phyloP scores from a whole-genome alignment of 306 rosid genomes.

The Gastrolobium villosum region DNA sequence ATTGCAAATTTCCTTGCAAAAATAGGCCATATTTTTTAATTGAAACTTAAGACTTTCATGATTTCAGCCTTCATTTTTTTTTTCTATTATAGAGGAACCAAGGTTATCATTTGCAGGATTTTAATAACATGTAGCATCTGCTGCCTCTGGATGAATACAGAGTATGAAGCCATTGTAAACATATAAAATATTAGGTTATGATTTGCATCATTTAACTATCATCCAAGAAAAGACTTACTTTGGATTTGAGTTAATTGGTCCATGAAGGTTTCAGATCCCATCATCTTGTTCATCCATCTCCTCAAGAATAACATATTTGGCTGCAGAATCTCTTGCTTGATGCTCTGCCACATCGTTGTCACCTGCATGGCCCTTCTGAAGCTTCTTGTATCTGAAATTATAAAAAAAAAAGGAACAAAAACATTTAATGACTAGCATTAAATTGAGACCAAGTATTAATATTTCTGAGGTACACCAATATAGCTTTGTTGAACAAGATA shows the following conservation, averaged over 20 bases:
- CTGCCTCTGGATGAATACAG: slow-evolving; percentile 11
- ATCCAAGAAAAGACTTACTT: slow-evolving; percentile 52
- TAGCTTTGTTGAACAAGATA: slow-evolving; percentile 15
- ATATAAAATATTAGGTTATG: slow-evolving; percentile 16
- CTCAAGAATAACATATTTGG: slow-evolving; percentile 93
- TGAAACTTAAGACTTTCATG: slow-evolving; percentile 29
- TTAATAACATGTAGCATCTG: slow-evolving; percentile 16
- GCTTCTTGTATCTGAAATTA: slow-evolving; percentile 73
- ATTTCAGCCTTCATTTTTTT: background rate
- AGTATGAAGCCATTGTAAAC: slow-evolving; percentile 6
- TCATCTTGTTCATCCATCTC: slow-evolving; percentile 80
- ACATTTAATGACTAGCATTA: background rate
- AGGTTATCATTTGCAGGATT: background rate
- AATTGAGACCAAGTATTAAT: slow-evolving; percentile 25
- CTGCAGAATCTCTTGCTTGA: slow-evolving; percentile 52
- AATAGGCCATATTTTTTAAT: background rate
- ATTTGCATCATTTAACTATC: slow-evolving; percentile 9
- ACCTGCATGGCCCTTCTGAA: slow-evolving; percentile 62
- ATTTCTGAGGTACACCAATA: slow-evolving; percentile 3
- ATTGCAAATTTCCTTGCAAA: slow-evolving; percentile 5
- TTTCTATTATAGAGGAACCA: slow-evolving; percentile 1
- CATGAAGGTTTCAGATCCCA: slow-evolving; percentile 47
- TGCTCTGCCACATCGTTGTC: slow-evolving; percentile 53
- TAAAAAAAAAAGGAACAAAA: background rate
- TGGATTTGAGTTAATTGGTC: slow-evolving; percentile 37